These are phyloP conservation scores for Postia placenta DNA, from an alignment of 768 basidiomycete genomes.

Conservation along the genomic window DNA sequence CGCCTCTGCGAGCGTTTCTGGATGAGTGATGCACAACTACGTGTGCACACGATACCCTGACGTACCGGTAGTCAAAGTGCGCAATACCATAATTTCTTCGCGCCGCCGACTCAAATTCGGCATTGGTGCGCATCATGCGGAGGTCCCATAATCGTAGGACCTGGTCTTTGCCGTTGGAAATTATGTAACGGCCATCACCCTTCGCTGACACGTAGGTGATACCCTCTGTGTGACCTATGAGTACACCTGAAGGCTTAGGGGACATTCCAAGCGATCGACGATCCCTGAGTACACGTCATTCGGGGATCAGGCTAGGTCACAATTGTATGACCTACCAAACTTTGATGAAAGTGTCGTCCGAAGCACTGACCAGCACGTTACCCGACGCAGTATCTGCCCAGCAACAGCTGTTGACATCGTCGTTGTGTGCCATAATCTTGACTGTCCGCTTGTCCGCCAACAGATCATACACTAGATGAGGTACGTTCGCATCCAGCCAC, in stretches of 20 bases:
- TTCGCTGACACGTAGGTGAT: conserved; percentile 94
- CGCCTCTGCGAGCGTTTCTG: conserved; percentile 46
- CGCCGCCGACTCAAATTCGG: conserved; percentile 55
- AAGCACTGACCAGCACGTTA: conserved; percentile 91
- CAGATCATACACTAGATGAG: conserved; percentile 81
- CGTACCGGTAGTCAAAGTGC: conserved; percentile 81
- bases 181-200: conserved; percentile 91
- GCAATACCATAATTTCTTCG: conserved; percentile 47
- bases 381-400: conserved; percentile 93
- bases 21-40: not conserved
- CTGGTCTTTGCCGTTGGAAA: conserved; percentile 97
- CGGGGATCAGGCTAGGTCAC: not conserved
- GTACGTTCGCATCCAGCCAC: too few relatives aligned
- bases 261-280: conserved; percentile 41
- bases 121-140: conserved; percentile 79
- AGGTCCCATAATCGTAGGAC: conserved; percentile 89
- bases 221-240: conserved; percentile 94
- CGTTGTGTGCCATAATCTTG: conserved; percentile 78
- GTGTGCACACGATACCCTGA: not conserved
- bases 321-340: conserved; percentile 61
- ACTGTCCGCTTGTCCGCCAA: conserved; percentile 72
- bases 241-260: conserved; percentile 81
- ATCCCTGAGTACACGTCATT: conserved; percentile 33
- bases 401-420: conserved; percentile 93
- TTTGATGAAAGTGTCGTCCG: conserved; percentile 92